Base-by-base conservation (phyloP, 2,329 filamentous ascomycete species). In the Cercospora sojina region DNA sequence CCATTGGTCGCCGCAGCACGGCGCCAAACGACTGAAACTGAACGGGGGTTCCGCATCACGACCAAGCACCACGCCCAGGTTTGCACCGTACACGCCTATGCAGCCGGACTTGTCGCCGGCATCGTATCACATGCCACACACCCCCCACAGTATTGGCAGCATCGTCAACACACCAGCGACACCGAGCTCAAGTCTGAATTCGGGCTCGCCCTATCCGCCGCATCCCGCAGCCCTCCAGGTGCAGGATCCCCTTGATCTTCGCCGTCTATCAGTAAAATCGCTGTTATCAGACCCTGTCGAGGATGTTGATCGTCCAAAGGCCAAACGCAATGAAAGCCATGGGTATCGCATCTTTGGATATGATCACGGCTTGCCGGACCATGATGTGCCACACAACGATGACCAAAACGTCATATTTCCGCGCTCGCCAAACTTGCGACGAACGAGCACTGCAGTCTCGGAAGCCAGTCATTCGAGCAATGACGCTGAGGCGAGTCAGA, bases 311-410 rank as follows among this genome's bases (percentile, higher is more conserved):
- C 64, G 68, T 31, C 67, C 68, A 32, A 53, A 41, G 23, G 35
- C 60, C 31, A 25, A 55, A 13, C 67, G 73, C 6, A 23, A 55
- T 1, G 68, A 72, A 23, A 72, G 67, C 59, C 64, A 69, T 25
- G 64, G 69, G 16, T 70, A 74, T 38, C 68, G 71, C 18, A 86
- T 83, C 51, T 92, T 91, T 75, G 91, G 91, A 5, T 85, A 90
- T 67, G 91, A 94, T 74, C 83, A 86, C 64, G 91, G 91, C 0
- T 82, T 87, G 67, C 84, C 84, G 9, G 91, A 94, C 77, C 79
- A 87, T 20, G 91, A 94, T 72, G 80, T 91, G 1, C 87, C 87
- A 29, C 86, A 84, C 59, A 93, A 93, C 71, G 86, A 92, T 73
- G 91, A 94, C 71, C 79, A 80, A 31, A 85, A 85, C 59, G 90